phyloP scores from a whole-genome alignment of 1,284 basidiomycete species.

The Cutaneotrichosporon cavernicola region DNA sequence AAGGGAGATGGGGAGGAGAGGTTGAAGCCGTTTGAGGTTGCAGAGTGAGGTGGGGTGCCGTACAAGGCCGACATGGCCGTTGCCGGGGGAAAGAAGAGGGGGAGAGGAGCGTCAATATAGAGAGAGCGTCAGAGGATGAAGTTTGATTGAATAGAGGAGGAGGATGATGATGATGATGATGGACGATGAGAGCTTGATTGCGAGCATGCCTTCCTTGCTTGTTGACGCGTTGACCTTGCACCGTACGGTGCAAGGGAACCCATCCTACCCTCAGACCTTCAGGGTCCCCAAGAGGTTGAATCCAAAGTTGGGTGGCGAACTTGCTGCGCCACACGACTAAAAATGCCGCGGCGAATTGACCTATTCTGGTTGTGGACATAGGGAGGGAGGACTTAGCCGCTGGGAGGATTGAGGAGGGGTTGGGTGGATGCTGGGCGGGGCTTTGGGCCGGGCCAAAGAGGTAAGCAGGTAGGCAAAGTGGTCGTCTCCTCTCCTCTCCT shows the following conservation, averaged over 20 bases:
- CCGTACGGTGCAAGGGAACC: background rate
- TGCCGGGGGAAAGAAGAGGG: background rate
- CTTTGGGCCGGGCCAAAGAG: no score
- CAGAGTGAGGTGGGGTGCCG: constrained; percentile 1
- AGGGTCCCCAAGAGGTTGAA: no score
- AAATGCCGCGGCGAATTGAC: constrained; percentile 14
- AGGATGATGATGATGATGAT: background rate
- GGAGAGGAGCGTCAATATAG: background rate
- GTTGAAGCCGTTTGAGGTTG: constrained; percentile 11
- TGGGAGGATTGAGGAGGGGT: background rate
- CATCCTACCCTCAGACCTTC: background rate
- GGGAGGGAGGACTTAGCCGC: background rate
- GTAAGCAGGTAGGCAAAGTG: background rate
- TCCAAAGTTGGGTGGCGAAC: background rate
- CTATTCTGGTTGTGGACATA: background rate
- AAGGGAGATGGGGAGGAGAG: constrained; percentile 1
- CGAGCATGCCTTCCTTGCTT: no score
- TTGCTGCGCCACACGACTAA: background rate
- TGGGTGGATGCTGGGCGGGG: background rate
- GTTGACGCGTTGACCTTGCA: no score
- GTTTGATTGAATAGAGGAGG: background rate
- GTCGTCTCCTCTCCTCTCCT: background rate
- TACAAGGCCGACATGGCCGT: constrained; percentile 9
- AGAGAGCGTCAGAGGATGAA: background rate
- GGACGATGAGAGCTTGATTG: background rate